Evolutionary conservation across 2,329 filamentous ascomycete species (phyloP), one percentile per base, ranked within the genome.

Genomic region (Lachnellula hyalina): DNA sequence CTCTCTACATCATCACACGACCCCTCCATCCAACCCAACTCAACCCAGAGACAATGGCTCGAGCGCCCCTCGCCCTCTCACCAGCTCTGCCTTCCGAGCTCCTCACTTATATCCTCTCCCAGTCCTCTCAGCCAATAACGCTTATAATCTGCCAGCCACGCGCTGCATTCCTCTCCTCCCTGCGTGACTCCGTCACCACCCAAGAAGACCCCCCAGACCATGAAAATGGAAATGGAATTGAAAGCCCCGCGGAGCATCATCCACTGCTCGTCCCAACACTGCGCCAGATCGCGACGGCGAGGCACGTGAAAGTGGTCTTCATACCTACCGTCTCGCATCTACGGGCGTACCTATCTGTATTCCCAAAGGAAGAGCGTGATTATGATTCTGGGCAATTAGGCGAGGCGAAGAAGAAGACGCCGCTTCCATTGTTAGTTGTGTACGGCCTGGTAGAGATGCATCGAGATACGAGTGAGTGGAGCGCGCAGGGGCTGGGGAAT

Each of bases 281-380:
- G 14, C 79, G 84, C 52, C 80, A 89, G 59, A 76, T 92, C 28
- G 81, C 85, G 47, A 78, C 81, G 3, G 86, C 89, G 7, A 81
- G 83, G 32, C 83, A 85, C 63, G 79, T 95, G 59, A 82, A 81
- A 52, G 71, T 92, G 8, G 74, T 82, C 36, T 96, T 95, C 71
- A 81, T 84, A 52, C 84, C 89, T 0, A 90, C 87, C 2, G 79
- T 94, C 52, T 84, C 87, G 21, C 85, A 89, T 69, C 80, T 96
- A 6, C 85, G 90, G 52, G 89, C 89, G 36, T 89, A 86, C 65
- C 77, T 96, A 17, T 77, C 86, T 42, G 77, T 82, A 50, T 60
- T 65, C 49, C 36, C 11, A 19, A 21, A 21, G 21, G 41, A 44
- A 5, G 41, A 21, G 21, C 21, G 21, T 21, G 21, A 21, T 21